A percentile compares a stretch with the other conserved stretches of the same genome.
phyloP scores from a whole-genome alignment of 192 early-diverging fungal genomes.

The Thamnidium elegans region DNA sequence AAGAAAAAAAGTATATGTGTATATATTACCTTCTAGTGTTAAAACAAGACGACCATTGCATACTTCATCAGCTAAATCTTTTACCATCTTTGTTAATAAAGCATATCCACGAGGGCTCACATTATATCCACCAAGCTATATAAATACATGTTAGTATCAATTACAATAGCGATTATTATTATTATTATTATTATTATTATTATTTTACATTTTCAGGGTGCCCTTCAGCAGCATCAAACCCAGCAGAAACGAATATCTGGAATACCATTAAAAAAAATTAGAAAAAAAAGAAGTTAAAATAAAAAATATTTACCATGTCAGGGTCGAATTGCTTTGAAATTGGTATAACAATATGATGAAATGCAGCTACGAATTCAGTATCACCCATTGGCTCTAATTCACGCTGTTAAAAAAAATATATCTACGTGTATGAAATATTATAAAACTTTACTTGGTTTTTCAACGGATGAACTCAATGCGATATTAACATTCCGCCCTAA shows the following conservation, averaged over 20 bases:
- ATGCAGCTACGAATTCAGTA: constrained; percentile 70
- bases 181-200: neutral
- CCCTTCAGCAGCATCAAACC: constrained; percentile 73
- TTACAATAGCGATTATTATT: neutral
- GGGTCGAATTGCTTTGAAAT: constrained; percentile 70
- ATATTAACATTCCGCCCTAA: constrained; percentile 55
- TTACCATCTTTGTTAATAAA: constrained; percentile 63
- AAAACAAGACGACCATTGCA: constrained; percentile 60
- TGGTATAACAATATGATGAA: constrained; percentile 63
- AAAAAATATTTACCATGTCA: constrained; percentile 52
- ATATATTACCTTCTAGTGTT: constrained; percentile 52
- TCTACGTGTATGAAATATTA: neutral
- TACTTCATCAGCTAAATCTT: constrained; percentile 50
- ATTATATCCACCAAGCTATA: constrained; percentile 62
- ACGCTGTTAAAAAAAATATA: constrained; percentile 3
- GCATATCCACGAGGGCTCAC: constrained; percentile 67
- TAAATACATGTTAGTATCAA: neutral
- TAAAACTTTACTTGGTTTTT: constrained; percentile 40
- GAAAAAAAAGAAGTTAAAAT: neutral
- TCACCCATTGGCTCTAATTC: constrained; percentile 58
- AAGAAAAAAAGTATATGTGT: too few relatives aligned
- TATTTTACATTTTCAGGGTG: constrained; percentile 58
- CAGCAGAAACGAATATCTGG: constrained; percentile 59
- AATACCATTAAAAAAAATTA: constrained; percentile 4
- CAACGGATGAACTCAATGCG: constrained; percentile 39